phyloP scores from a whole-genome alignment of 345 rosid genomes.

The Ceriops zippeliana region DNA sequence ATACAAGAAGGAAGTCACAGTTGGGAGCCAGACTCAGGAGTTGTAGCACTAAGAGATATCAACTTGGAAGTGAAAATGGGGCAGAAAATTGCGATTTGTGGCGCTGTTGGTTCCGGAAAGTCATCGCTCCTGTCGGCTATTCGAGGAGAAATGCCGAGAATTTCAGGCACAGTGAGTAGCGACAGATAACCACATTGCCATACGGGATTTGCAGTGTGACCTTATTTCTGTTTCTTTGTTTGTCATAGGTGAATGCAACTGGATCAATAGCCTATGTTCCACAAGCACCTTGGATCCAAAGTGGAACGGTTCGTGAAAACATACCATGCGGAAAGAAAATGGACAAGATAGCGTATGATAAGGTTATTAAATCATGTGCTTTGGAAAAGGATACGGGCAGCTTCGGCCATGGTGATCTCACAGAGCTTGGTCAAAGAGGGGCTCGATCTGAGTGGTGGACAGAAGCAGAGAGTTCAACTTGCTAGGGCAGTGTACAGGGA shows the following conservation, averaged over 20 bases:
- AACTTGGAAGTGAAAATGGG: conserved; percentile 42
- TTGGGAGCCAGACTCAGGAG: conserved; percentile 55
- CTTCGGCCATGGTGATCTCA: conserved; percentile 70
- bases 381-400: conserved; percentile 61
- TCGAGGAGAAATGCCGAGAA: conserved; percentile 64
- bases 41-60: conserved; percentile 41
- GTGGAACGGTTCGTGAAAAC: conserved; percentile 72
- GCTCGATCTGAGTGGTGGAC: conserved; percentile 90
- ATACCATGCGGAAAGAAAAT: conserved; percentile 60
- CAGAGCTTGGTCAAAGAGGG: conserved; percentile 83
- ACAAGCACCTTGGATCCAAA: conserved; percentile 82
- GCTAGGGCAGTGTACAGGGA: conserved; percentile 74
- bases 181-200: background rate
- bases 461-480: conserved; percentile 79
- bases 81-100: conserved; percentile 72
- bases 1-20: conserved; percentile 58
- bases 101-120: conserved; percentile 78
- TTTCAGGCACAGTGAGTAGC: conserved; percentile 60
- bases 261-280: conserved; percentile 72
- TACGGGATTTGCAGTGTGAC: background rate
- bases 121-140: conserved; percentile 64
- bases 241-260: conserved; percentile 44
- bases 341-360: conserved; percentile 51
- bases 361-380: conserved; percentile 57
- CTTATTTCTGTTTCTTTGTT: background rate